These are phyloP conservation scores for Takakia lepidozioides DNA, from an alignment of 225 moss, liverwort and hornwort species.

Conservation along the genomic window DNA sequence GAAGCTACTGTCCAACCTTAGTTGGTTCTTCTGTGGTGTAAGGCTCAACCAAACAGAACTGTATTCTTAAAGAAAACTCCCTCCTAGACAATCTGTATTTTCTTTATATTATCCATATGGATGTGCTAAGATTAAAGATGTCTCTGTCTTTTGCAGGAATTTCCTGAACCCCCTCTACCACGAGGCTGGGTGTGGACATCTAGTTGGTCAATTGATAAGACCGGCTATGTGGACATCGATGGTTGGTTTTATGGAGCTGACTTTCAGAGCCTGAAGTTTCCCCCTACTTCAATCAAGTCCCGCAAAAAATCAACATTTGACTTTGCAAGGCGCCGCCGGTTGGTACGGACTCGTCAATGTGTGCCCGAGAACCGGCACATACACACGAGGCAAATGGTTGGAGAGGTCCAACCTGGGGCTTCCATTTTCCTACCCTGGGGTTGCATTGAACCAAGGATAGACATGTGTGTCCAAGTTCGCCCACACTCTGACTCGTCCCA, in stretches of 20 bases:
- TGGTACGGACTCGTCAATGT: conserved; percentile 64
- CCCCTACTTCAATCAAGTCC: conserved; percentile 49
- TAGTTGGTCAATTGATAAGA: conserved; percentile 70
- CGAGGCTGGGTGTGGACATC: conserved; percentile 97
- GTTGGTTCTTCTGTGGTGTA: no score
- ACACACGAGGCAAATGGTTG: conserved; percentile 71
- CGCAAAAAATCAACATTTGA: conserved; percentile 82
- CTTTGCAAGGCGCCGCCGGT: conserved; percentile 77
- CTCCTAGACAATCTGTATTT: no score
- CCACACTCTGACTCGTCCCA: conserved; percentile 60
- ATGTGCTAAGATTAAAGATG: background rate
- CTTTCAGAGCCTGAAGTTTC: conserved; percentile 68
- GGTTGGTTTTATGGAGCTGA: conserved; percentile 95
- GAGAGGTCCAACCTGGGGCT: conserved; percentile 62
- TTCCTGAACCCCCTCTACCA: conserved; percentile 53
- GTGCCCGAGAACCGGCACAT: conserved; percentile 77
- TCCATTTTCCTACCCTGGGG: conserved; percentile 72
- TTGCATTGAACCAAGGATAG: conserved; percentile 62
- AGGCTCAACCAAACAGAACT: no score
- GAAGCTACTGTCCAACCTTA: no score
- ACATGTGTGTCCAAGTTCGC: conserved; percentile 92
- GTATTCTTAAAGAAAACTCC: no score
- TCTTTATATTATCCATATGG: no score
- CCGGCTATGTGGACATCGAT: conserved; percentile 55
- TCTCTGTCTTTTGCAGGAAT: conserved; percentile 41